Conservation (phyloP, 1,284 basidiomycete genomes). For the Tranzscheliella williamsii region DNA sequence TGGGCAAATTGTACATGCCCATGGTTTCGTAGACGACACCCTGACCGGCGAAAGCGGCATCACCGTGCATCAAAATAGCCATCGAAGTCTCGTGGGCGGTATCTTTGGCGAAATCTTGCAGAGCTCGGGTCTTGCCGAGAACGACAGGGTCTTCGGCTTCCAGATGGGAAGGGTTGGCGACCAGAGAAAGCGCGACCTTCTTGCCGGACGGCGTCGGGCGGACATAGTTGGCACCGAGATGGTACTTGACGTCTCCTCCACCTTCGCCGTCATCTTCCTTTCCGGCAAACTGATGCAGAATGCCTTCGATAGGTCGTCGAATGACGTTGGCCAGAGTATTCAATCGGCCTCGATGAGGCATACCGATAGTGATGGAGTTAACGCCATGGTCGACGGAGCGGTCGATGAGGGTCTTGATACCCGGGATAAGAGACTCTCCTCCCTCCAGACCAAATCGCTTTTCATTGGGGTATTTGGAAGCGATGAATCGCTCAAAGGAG, state of each 20-base stretch:
- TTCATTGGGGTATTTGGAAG: slow-evolving; percentile 98
- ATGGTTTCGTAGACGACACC: slow-evolving; percentile 99
- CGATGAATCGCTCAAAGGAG: slow-evolving; percentile 97
- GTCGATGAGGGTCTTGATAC: slow-evolving; percentile 99
- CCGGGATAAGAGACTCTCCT: slow-evolving; percentile 94
- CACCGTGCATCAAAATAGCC: slow-evolving; percentile 94
- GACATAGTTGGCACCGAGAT: slow-evolving; percentile 98
- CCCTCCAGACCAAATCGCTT: slow-evolving; percentile 99
- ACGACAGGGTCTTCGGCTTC: slow-evolving; percentile 98
- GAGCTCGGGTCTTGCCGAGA: slow-evolving; percentile 92
- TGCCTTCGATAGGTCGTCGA: slow-evolving; percentile 96
- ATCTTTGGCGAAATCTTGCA: slow-evolving; percentile 93
- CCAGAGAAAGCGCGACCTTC: slow-evolving; percentile 94
- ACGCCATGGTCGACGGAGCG: slow-evolving; percentile 94
- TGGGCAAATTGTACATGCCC: slow-evolving; percentile 94
- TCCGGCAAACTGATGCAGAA: slow-evolving; percentile 92
- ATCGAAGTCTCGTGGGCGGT: slow-evolving; percentile 68
- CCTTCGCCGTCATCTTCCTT: slow-evolving; percentile 62
- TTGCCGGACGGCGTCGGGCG: slow-evolving; percentile 97
- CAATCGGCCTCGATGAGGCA: slow-evolving; percentile 98
- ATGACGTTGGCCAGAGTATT: slow-evolving; percentile 99
- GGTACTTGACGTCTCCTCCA: slow-evolving; percentile 97
- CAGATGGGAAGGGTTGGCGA: slow-evolving; percentile 97
- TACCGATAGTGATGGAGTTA: slow-evolving; percentile 94
- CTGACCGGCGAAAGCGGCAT: slow-evolving; percentile 97